These are phyloP conservation scores for Imleria badia DNA, from an alignment of 768 basidiomycete species.

Conservation along the genomic window DNA sequence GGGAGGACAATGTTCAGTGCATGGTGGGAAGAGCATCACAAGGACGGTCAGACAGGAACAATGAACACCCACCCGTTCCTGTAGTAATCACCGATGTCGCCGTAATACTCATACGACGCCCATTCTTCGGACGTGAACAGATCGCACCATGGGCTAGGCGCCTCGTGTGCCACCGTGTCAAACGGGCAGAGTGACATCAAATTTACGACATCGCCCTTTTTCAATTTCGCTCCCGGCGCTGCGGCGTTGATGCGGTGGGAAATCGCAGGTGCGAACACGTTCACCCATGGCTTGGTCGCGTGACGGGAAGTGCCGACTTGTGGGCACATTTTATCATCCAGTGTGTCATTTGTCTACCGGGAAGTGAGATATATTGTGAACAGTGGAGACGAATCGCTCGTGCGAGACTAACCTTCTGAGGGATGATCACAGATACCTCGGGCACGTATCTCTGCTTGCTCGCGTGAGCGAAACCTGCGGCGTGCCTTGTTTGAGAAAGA, in stretches of 20 bases:
- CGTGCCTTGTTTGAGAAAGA: neutral
- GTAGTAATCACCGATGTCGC: conserved; percentile 76
- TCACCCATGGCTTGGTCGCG: conserved; percentile 50
- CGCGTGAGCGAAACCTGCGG: conserved; percentile 45
- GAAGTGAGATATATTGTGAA: neutral
- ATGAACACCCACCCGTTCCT: conserved; percentile 52
- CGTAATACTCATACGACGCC: conserved; percentile 58
- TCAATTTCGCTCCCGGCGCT: conserved; percentile 64
- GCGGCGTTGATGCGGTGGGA: conserved; percentile 54
- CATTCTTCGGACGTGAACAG: conserved; percentile 65
- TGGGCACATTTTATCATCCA: conserved; percentile 66
- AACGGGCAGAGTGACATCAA: conserved; percentile 76
- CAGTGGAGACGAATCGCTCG: neutral
- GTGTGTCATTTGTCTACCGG: conserved; percentile 55
- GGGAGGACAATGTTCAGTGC: neutral
- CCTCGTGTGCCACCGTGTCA: conserved; percentile 54
- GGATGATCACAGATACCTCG: conserved; percentile 51
- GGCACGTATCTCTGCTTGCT: conserved; percentile 46
- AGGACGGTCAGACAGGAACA: too few species aligned
- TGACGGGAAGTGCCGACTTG: conserved; percentile 42
- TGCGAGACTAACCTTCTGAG: conserved; percentile 45
- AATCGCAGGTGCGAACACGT: conserved; percentile 52
- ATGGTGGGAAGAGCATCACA: too few species aligned
- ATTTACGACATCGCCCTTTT: conserved; percentile 48
- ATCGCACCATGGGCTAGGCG: conserved; percentile 61